phyloP scores from a whole-genome alignment of 805 yeast genomes.

The Yamadazyma philogaea region DNA sequence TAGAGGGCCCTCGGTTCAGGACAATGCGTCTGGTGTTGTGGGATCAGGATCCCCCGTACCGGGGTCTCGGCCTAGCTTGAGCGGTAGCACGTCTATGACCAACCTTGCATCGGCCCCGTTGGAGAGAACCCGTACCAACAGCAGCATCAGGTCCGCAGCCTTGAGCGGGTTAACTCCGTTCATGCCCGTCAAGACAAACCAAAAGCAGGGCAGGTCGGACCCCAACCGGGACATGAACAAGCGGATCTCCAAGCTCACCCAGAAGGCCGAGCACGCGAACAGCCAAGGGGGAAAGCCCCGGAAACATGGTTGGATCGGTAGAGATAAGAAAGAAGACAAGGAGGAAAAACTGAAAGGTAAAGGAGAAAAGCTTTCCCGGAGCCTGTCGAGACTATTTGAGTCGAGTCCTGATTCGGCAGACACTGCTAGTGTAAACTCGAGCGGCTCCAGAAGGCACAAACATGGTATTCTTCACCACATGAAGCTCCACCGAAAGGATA shows the following conservation, averaged over 20 bases:
- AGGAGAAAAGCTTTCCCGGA: slow-evolving; percentile 7
- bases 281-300: slow-evolving; percentile 13
- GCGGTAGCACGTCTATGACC: not conserved
- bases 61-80: not conserved
- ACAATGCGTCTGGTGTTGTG: not conserved
- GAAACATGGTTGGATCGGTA: slow-evolving; percentile 11
- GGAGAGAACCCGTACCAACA: slow-evolving; percentile 15
- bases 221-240: slow-evolving; percentile 30
- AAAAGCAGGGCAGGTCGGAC: slow-evolving; percentile 12
- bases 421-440: slow-evolving; percentile 1
- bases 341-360: not conserved
- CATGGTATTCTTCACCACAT: slow-evolving; percentile 20
- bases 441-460: slow-evolving; percentile 13
- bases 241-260: slow-evolving; percentile 30
- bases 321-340: slow-evolving; percentile 6
- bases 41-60: not conserved
- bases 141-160: slow-evolving; percentile 19
- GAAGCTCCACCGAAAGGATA: slow-evolving; percentile 8
- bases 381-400: slow-evolving; percentile 11
- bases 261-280: slow-evolving; percentile 26
- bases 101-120: slow-evolving; percentile 6
- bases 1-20: slow-evolving; percentile 3
- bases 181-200: slow-evolving; percentile 20
- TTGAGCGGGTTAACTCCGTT: slow-evolving; percentile 30
- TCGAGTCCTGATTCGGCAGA: not conserved